phyloP scores from a whole-genome alignment of 2,329 filamentous ascomycete species.

The Trichoderma atrobrunneum region DNA sequence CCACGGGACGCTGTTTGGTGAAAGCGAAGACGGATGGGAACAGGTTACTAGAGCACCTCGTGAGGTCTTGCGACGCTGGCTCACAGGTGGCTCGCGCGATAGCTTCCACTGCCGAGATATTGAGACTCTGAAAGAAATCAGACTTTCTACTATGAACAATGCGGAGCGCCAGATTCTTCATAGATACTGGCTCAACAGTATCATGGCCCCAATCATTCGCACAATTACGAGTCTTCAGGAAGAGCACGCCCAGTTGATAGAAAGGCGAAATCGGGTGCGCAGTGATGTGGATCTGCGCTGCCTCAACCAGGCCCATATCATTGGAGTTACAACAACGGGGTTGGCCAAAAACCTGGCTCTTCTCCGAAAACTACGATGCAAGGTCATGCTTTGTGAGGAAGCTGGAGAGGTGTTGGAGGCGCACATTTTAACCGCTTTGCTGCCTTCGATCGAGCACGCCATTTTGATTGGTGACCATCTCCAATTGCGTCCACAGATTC shows the following conservation, averaged over 20 bases:
- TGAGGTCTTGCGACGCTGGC: background rate
- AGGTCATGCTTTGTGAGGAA: slow-evolving; percentile 65
- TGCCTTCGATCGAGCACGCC: slow-evolving; percentile 58
- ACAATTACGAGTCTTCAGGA: background rate
- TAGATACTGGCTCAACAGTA: slow-evolving; percentile 11
- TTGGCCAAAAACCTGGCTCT: slow-evolving; percentile 53
- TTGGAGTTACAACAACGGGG: slow-evolving; percentile 54
- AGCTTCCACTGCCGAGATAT: background rate
- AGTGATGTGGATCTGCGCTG: slow-evolving; percentile 28
- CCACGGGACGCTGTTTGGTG: background rate
- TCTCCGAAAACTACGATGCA: slow-evolving; percentile 48
- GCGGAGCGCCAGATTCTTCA: slow-evolving; percentile 13
- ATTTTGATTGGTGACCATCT: slow-evolving; percentile 62
- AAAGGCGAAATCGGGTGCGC: slow-evolving; percentile 17
- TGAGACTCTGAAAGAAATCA: background rate
- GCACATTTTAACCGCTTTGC: slow-evolving; percentile 57
- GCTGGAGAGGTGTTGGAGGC: slow-evolving; percentile 67
- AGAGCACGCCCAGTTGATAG: slow-evolving; percentile 4
- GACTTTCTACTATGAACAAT: slow-evolving; percentile 9
- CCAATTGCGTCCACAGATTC: slow-evolving; percentile 58
- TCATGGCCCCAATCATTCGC: background rate
- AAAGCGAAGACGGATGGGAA: slow-evolving; percentile 9
- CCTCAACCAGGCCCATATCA: slow-evolving; percentile 36
- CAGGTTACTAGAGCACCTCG: background rate
- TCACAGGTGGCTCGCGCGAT: background rate